Evolutionary conservation across 768 basidiomycete genomes (phyloP), one percentile per base, ranked within the genome.

Genomic region (Cytidiella melzeri): DNA sequence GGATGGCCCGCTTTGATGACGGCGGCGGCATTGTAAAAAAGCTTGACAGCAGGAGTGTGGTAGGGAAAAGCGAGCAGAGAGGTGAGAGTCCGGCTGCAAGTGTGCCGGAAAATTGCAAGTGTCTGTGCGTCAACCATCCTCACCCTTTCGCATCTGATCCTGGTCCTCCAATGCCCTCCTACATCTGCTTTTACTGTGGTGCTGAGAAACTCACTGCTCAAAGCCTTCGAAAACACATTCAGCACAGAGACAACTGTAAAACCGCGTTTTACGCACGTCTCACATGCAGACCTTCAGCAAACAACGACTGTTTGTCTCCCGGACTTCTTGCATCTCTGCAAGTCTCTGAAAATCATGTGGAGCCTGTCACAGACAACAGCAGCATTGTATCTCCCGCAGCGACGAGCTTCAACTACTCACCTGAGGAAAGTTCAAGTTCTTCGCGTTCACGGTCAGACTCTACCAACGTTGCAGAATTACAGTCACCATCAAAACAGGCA

Each of bases 401-500:
- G n/a, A 34, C 7, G 15, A 34, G 30, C 30, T 7, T 15, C 7
- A 34, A 34, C 15, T 7, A 7, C 30, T 34, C 15, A 34, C 9
- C 30, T 34, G 9, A 34, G 30, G n/a, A n/a, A 34, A 34, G 30
- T 7, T 34, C 9, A 34, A 15, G 30, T 7, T 34, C 7, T 34
- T 7, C 30, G 15, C 30, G 15, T 7, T 15, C 30, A 7, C 30
- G 30, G 15, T 15, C 30, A 34, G 30, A 7, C 30, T 34, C 9
- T 7, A 34, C 30, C 7, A 34, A 7, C 30, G n/a, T n/a, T n/a
- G n/a, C n/a, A 34, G 30, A 34, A 15, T 34, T 15, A 7, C 30
- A 7, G 36, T 26, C 10, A 24, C 45, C 38, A 34, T 48, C 41
- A 7, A 53, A 53, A 38, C 42, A 46, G 18, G 51, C 51, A 6